phyloP scores from a whole-genome alignment of 495 filamentous ascomycete species.

The Chaetomium tenue region DNA sequence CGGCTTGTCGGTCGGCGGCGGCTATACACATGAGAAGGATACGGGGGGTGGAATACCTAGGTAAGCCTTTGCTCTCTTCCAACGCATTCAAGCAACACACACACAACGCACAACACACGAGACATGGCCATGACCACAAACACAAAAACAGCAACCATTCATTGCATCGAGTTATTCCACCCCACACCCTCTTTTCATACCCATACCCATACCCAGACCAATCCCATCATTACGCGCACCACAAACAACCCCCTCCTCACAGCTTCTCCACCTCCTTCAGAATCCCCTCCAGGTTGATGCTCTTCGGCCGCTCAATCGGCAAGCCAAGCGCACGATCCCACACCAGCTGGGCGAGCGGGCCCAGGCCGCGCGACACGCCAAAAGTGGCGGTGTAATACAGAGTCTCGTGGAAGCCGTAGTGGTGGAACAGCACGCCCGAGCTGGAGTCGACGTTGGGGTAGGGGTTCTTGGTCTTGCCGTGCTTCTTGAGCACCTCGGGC shows the following conservation, averaged over 20 bases:
- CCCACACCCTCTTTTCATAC: neutral
- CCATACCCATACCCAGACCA: neutral
- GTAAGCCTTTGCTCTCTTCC: too few relatives aligned
- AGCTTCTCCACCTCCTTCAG: constrained; percentile 55
- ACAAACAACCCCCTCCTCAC: constrained; percentile 17
- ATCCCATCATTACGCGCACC: neutral
- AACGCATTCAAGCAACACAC: too few relatives aligned
- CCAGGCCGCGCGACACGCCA: constrained; percentile 86
- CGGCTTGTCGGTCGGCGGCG: too few relatives aligned
- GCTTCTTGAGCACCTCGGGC: constrained; percentile 81
- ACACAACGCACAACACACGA: neutral
- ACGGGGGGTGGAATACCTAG: too few relatives aligned
- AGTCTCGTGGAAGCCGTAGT: constrained; percentile 95
- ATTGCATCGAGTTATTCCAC: neutral
- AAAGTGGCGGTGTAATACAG: constrained; percentile 98
- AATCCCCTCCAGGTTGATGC: constrained; percentile 84
- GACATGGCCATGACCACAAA: neutral
- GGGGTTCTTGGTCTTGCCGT: constrained; percentile 99
- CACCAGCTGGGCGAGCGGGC: constrained; percentile 88
- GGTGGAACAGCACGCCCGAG: constrained; percentile 92
- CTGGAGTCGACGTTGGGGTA: constrained; percentile 93
- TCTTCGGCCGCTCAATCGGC: constrained; percentile 98
- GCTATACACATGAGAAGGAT: too few relatives aligned
- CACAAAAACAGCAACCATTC: neutral
- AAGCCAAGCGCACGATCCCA: constrained; percentile 94